Base-by-base conservation (phyloP, 331 rosid species). In the Stylosanthes scabra region DNA sequence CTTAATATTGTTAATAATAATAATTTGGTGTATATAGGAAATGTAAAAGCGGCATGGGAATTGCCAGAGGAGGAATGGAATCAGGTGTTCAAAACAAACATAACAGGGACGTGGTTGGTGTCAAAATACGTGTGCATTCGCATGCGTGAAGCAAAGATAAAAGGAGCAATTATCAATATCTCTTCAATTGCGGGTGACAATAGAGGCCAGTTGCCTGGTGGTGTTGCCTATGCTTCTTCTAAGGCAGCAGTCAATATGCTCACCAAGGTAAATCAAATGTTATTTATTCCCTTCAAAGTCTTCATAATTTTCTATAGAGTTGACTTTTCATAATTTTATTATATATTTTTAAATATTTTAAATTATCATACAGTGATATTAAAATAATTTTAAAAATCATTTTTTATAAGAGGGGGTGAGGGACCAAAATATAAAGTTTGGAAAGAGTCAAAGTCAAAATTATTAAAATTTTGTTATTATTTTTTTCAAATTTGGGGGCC, bases 21-120 rank as follows among this genome's bases (percentile, higher is more conserved):
- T 34, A 34, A 34, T 34, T 14, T 42, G 40, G 39, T 45, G 9
- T 49, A 63, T 59, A 66, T 57, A 88, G 97, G 98, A 5, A 85
- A 4, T 63, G 96, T 93, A 55, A 85, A 28, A 5, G 79, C 92
- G 54, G 16, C 85, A 0, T 55, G 89, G 71, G 93, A 93, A 11
- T 41, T 93, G 49, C 69, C 93, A 1, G 96, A 91, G 72, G 90
- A 88, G 77, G 97, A 93, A 71, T 93, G 98, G 98, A 56, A 88
- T 67, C 45, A 59, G 1, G 86, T 40, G 1, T 12, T 89, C 14
- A 81, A 9, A 55, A 93, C 98, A 5, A 93, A 93, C 83, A 29
- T 91, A 27, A 89, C 73, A 0, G 98, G 98, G 11, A 61, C 86
- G 11, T 93, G 98, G 96, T 78, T 91, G 75, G 98, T 93, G 41